Evolutionary conservation across 257 asterid species (phyloP), one percentile per base, ranked within the genome.

Genomic region (Orobanche coerulescens): DNA sequence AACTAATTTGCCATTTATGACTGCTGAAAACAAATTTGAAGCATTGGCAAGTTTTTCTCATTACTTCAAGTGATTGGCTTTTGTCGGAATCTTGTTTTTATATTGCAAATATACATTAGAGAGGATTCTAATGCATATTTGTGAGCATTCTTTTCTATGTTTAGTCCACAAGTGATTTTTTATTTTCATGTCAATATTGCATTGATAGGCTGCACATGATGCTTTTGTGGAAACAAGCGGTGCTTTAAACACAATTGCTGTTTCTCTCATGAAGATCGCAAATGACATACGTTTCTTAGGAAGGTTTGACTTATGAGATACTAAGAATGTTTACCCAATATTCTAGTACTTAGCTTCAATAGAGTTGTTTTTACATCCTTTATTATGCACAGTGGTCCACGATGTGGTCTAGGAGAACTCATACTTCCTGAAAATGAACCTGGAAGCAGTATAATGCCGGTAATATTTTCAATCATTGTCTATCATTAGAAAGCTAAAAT

Each of bases 361-460:
- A 20, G 66, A 58, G 49, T 50, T 67, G 71, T 62, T 60, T 63
- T 71, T 49, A 78, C 67, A 53, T 65, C 49, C n/a, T 47, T 46
- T 68, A 59, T 52, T 48, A 4, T 75, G 62, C 55, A 16, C 90
- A 92, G 99, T 77, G 97, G 97, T 71, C 99, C 99, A 18, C 95
- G 99, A 1, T 93, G 97, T 74, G 99, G 99, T 73, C 85, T 93
- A 10, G 99, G 99, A 22, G 97, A 93, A 74, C 95, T 89, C 75
- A 77, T 83, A 64, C 99, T 93, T 73, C 99, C 99, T 39, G 99
- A 93, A 77, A 93, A 93, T 81, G 99, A 93, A 79, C 97, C 99
- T 25, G 97, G 99, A 66, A 93, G 99, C 93, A 89, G 99, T 71
- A 89, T 93, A 71, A 93, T 93, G 97, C 99, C 99, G 60, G 97